phyloP scores from a whole-genome alignment of 768 basidiomycete genomes.

The Scleroderma bovista region DNA sequence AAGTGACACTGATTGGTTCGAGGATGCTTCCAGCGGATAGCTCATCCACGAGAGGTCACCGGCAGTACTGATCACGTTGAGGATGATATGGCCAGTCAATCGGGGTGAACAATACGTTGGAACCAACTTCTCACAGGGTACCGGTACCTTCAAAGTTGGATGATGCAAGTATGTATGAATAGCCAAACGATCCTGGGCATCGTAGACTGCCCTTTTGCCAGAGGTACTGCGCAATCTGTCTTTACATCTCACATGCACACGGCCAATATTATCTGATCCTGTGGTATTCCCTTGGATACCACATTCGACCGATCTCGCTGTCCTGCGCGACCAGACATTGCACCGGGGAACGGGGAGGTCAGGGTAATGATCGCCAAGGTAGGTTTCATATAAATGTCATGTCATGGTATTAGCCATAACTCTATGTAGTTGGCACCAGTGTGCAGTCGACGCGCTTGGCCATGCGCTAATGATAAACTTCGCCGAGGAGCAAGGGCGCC shows the following conservation, averaged over 20 bases:
- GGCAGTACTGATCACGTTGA: conserved; percentile 80
- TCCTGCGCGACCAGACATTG: conserved; percentile 31
- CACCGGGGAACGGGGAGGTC: conserved; percentile 42
- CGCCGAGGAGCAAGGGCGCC: conserved; percentile 7
- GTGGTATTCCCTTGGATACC: conserved; percentile 71
- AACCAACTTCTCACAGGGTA: conserved; percentile 75
- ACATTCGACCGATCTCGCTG: conserved; percentile 49
- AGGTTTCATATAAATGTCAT: conserved; percentile 1
- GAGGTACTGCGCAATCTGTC: conserved; percentile 60
- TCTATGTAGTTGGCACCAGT: conserved; percentile 50
- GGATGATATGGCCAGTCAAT: conserved; percentile 31
- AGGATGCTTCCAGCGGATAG: conserved; percentile 12
- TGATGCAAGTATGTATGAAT: background rate
- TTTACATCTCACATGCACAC: conserved; percentile 44
- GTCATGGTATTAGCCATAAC: background rate
- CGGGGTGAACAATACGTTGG: conserved; percentile 56
- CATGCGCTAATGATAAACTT: conserved; percentile 62
- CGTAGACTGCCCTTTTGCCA: conserved; percentile 66
- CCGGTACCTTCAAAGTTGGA: background rate
- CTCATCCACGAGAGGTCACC: conserved; percentile 67
- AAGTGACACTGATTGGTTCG: conserved; percentile 1
- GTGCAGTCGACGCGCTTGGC: conserved; percentile 79
- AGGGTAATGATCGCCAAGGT: conserved; percentile 78
- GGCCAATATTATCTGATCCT: conserved; percentile 24
- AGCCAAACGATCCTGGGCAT: background rate